Evolutionary conservation across 257 asterid species (phyloP).

Genomic region (Nicotiana undulata): DNA sequence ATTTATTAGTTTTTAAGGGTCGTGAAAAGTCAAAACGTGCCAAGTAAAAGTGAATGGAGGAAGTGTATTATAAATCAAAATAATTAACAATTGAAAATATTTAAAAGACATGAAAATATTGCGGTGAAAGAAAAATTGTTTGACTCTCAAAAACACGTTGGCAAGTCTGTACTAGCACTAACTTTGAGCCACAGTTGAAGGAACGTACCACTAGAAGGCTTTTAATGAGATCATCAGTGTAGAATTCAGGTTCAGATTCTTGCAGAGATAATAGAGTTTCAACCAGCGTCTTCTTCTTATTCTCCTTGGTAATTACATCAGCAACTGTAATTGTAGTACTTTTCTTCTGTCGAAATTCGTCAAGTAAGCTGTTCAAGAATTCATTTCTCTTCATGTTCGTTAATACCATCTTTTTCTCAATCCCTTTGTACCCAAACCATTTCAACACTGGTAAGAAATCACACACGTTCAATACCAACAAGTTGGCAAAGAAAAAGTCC

Average conservation of each 20-base stretch:
- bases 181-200: background rate
- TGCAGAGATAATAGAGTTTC: slow-evolving; percentile 22
- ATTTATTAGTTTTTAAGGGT: no score
- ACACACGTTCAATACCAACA: slow-evolving; percentile 20
- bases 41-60: no score
- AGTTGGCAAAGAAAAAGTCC: slow-evolving; percentile 10
- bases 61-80: no score
- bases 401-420: slow-evolving; percentile 26
- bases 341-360: background rate
- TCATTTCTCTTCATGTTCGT: slow-evolving; percentile 33
- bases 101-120: no score
- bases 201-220: slow-evolving; percentile 21
- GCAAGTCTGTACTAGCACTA: background rate
- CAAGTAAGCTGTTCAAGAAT: slow-evolving; percentile 14
- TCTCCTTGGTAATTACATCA: background rate
- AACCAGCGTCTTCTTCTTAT: slow-evolving; percentile 15
- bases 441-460: slow-evolving; percentile 57
- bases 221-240: slow-evolving; percentile 20
- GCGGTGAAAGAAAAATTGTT: no score
- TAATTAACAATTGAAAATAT: no score
- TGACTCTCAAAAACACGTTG: no score
- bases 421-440: slow-evolving; percentile 44
- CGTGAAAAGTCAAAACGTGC: no score
- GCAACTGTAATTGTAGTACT: background rate
- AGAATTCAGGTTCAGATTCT: slow-evolving; percentile 22